Evolutionary conservation across 2,329 filamentous ascomycete species (phyloP), one percentile per base, ranked within the genome.

Genomic region (Microdochium paspali): DNA sequence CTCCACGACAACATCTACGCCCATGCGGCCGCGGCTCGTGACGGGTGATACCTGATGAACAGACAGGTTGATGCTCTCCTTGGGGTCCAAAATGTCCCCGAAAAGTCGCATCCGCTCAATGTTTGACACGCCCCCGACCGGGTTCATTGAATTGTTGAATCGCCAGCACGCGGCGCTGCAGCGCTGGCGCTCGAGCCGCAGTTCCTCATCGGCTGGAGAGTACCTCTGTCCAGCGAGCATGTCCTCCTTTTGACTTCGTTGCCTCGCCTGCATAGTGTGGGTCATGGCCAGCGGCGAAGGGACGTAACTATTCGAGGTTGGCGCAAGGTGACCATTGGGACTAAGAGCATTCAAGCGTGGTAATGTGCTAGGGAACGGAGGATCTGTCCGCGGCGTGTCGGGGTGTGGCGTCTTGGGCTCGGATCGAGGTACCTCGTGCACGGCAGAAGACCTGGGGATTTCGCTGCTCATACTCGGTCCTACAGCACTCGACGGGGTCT

Each of bases 151-250:
- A 62, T 85, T 88, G 66, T 96, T 96, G 69, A 93, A 96, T 45
- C 83, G 76, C 77, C 85, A 90, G 56, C 91, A 82, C 4, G 88
- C 88, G 12, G 80, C 77, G 52, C 82, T 85, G 67, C 91, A 97
- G 47, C 84, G 78, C 60, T 93, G 83, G n/a, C 91, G 84, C 58
- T 96, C 90, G 20, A 87, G 75, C 13, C 87, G 77, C 4, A 98
- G 76, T 57, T 89, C 84, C 50, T 82, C 78, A 60, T 88, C 82
- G 53, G 85, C 90, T 6, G 87, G 87, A 51, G 82, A 83, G 65
- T 89, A 97, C n/a, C 80, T 76, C 35, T 86, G 77, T 12, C 87
- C 87, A 26, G 75, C 74, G 15, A 95, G 70, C 91, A 97, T 97
- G 62, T 93, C 89, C 50, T 94, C 86, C 65, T 93, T 93, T 61